Evolutionary conservation across 352 stramenopile genomes (phyloP), one percentile per base, ranked within the genome.

Genomic region (Globisporangium ultimum): DNA sequence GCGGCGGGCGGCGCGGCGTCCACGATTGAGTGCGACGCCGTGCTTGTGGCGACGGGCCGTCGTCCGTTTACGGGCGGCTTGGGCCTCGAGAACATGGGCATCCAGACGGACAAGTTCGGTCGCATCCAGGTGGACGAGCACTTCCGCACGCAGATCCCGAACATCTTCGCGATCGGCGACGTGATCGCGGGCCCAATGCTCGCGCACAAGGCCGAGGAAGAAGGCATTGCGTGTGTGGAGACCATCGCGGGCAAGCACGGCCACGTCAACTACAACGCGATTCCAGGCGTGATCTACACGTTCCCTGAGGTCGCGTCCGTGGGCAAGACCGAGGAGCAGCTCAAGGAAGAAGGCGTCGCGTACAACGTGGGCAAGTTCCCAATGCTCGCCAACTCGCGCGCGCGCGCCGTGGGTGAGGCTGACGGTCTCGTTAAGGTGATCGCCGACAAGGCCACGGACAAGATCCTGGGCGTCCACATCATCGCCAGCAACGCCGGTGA

Each of bases 251-350:
- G 97, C 67, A 96, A 94, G 69, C 92, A 97, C 60, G 97, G 97
- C 61, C 97, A 99, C 77, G 96, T 99, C 46, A 99, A 99, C 79
- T 99, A 99, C 76, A 91, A 98, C 76, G 95, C 93, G 24, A 99
- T 99, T 74, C 97, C 97, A 21, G 93, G 96, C 56, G 97, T 99
- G 21, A 98, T 99, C 64, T 99, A 99, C 82, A 99, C 96, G 49
- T 96, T 97, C 77, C 97, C 97, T 0, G 95, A 99, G 71, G 92
- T 99, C 38, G 97, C 96, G 5, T 91, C 86, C 7, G 95, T 98
- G 10, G 97, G 97, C 65, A 97, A 98, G 83, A 99, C 97, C 18
- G 97, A 99, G 80, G 96, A 99, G 78, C 84, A 99, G 80, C 78
- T 99, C 41, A 99, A 99, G 81, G 91, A 96, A 21, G 84, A 89